Evolutionary conservation across 192 early-diverging fungal genomes (phyloP).

Genomic region (Chytriomyces hyalinus): DNA sequence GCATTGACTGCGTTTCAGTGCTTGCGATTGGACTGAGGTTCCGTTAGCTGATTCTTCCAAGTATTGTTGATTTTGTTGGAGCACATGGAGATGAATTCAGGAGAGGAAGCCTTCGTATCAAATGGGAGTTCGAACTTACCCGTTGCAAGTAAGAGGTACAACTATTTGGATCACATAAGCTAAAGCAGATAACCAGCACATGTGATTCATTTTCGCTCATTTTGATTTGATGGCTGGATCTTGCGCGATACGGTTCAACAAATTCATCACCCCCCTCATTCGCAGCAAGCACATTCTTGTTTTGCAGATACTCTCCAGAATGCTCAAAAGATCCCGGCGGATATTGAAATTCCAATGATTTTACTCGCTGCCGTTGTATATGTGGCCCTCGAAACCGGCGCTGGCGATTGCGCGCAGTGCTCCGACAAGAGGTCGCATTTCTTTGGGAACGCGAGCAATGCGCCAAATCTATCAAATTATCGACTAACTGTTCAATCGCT

Average conservation of each 20-base stretch:
- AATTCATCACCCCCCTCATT: conserved; percentile 1
- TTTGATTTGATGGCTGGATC: background rate
- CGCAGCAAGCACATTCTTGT: conserved; percentile 18
- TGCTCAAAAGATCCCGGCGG: background rate
- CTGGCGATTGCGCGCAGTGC: background rate
- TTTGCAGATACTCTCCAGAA: conserved; percentile 7
- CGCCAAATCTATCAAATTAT: conserved; percentile 3
- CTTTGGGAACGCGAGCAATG: background rate
- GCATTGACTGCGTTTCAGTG: conserved; percentile 13
- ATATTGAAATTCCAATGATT: background rate
- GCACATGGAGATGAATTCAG: conserved; percentile 12
- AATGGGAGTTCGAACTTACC: too few species aligned
- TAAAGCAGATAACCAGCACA: conserved; percentile 25
- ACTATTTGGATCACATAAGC: too few species aligned
- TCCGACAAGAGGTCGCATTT: background rate
- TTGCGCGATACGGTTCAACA: background rate
- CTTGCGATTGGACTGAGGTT: background rate
- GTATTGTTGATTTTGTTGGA: conserved; percentile 36
- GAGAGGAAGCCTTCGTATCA: too few species aligned
- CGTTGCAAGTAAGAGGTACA: too few species aligned
- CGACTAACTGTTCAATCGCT: background rate
- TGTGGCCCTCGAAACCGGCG: conserved; percentile 15
- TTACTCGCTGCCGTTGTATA: conserved; percentile 1
- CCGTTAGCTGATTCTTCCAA: conserved; percentile 30
- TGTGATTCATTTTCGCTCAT: conserved; percentile 30